phyloP scores from a whole-genome alignment of 2,329 filamentous ascomycete genomes.

The Pseudocercospora musae region DNA sequence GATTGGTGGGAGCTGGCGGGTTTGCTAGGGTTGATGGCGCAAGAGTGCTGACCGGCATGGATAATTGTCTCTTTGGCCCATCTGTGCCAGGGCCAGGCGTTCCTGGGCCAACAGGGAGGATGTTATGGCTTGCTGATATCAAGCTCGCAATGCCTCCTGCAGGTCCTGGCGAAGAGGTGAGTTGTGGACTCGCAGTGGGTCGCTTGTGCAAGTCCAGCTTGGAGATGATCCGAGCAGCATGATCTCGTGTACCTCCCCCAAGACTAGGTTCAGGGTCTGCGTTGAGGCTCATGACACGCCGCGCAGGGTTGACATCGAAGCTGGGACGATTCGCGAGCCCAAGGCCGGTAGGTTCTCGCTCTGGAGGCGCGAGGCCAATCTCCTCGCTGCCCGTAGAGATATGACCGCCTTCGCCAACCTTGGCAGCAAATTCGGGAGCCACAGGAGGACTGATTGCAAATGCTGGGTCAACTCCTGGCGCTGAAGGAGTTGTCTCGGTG shows the following conservation, averaged over 20 bases:
- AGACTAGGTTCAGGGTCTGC: conserved; percentile 46
- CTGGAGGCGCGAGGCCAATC: conserved; percentile 50
- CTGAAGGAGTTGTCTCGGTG: conserved; percentile 43
- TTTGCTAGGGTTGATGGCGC: conserved; percentile 80
- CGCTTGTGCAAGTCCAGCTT: conserved; percentile 88
- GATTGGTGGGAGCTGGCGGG: conserved; percentile 76
- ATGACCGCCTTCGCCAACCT: conserved; percentile 63
- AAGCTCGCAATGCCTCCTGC: conserved; percentile 75
- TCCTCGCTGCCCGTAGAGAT: conserved; percentile 55
- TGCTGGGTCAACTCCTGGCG: conserved; percentile 61
- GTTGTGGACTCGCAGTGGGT: conserved; percentile 50
- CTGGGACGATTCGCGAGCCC: conserved; percentile 60
- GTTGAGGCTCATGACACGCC: conserved; percentile 49
- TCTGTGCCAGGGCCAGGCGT: conserved; percentile 35
- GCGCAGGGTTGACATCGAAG: conserved; percentile 61
- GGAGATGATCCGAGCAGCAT: conserved; percentile 84
- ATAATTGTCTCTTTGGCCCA: conserved; percentile 29
- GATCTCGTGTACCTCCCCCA: conserved; percentile 72
- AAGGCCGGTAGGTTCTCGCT: conserved; percentile 35
- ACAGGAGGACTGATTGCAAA: conserved; percentile 89
- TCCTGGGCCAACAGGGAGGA: conserved; percentile 63
- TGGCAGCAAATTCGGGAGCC: conserved; percentile 86
- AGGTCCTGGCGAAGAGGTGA: conserved; percentile 34
- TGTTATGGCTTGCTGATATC: conserved; percentile 78
- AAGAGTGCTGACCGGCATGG: conserved; percentile 59